Base-by-base conservation (phyloP, 2,329 filamentous ascomycete species). In the Dendryphion nanum region DNA sequence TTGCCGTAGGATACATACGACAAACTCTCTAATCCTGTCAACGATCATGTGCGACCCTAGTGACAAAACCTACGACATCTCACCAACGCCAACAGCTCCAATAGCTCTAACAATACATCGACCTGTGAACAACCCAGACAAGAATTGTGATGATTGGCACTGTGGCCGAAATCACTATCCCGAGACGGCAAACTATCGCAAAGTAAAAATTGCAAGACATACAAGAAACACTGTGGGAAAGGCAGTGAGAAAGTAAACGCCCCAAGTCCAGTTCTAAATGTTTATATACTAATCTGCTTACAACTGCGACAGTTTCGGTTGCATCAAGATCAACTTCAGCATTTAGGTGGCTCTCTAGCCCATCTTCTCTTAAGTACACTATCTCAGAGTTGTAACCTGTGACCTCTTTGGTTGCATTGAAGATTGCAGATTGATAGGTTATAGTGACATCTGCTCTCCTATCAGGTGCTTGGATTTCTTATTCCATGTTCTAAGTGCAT, bases 221-320 rank as follows among this genome's bases (percentile, higher is more conserved):
- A n/a, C 23, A 26, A 26, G 23, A 26, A 3, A 8, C 10, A 26
- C n/a, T 26, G 23, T 41, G 4, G 73, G 53, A 0, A 60, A 26
- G n/a, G 23, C 23, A 8, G 23, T 10, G 66, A 1, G 53, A 54
- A 1, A n/a, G 10, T 8, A 26, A 10, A n/a, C 23, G 10, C 23
- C 23, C n/a, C n/a, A 26, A n/a, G n/a, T n/a, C n/a, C n/a, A n/a
- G n/a, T n/a, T n/a, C n/a, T n/a, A n/a, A n/a, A n/a, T n/a, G n/a
- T n/a, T n/a, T n/a, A n/a, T n/a, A n/a, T n/a, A n/a, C n/a, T n/a
- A n/a, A n/a, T n/a, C n/a, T n/a, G n/a, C n/a, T n/a, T n/a, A n/a
- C n/a, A n/a, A n/a, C n/a, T n/a, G n/a, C n/a, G n/a, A n/a, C n/a
- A n/a, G n/a, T n/a, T 26, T 26, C n/a, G 23, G 23, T 10, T 26